phyloP scores from a whole-genome alignment of 441 rosid species.

The Erodium moschatum region DNA sequence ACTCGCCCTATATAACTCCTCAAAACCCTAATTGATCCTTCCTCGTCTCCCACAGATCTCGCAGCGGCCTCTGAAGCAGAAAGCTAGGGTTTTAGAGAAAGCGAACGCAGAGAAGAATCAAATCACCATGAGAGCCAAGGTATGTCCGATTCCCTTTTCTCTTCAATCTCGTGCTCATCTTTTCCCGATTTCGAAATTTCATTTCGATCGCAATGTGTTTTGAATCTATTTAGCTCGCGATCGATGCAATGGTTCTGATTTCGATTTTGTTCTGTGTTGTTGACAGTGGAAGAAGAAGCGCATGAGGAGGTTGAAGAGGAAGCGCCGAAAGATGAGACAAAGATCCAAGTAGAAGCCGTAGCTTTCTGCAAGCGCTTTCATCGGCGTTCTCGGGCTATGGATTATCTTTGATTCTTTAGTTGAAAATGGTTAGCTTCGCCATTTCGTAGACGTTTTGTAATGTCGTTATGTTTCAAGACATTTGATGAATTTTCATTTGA shows the following conservation, averaged over 20 bases:
- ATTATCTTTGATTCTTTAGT: background rate
- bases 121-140: background rate
- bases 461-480: background rate
- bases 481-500: constrained; percentile 2
- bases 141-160: background rate
- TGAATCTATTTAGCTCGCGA: background rate
- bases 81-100: background rate
- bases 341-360: constrained; percentile 54
- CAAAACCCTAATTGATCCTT: background rate
- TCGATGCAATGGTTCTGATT: background rate
- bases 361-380: background rate
- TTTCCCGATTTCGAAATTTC: too few species aligned
- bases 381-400: background rate
- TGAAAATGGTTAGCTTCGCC: constrained; percentile 2
- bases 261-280: too few species aligned
- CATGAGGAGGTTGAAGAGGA: constrained; percentile 86
- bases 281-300: constrained; percentile 92
- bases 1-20: too few species aligned
- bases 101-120: background rate
- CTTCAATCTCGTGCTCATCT: background rate
- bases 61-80: background rate
- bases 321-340: constrained; percentile 92
- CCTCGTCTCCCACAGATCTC: background rate
- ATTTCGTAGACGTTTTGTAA: background rate
- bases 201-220: background rate